Evolutionary conservation across 1,284 basidiomycete genomes (phyloP).

Genomic region (Cutaneotrichosporon sp.): DNA sequence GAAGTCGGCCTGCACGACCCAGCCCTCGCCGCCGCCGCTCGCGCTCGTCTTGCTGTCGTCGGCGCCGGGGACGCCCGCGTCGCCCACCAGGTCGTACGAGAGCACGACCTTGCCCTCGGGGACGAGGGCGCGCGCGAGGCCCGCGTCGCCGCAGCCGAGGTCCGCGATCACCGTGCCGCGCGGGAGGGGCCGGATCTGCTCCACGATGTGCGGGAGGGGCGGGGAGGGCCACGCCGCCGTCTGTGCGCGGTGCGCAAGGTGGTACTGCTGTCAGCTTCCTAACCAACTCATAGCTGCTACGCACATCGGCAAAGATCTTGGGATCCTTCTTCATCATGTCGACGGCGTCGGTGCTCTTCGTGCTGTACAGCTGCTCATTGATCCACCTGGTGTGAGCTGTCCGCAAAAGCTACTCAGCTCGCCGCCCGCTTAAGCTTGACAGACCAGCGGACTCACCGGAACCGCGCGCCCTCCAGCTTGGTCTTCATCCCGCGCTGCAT

Average conservation of each 20-base stretch:
- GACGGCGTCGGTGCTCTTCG: conserved; percentile 69
- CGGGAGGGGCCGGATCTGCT: conserved; percentile 61
- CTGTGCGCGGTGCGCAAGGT: conserved; percentile 83
- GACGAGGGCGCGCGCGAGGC: conserved; percentile 72
- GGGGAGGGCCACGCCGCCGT: conserved; percentile 89
- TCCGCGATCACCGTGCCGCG: conserved; percentile 78
- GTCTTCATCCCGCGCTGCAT: conserved; percentile 75
- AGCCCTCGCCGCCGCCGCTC: conserved; percentile 51
- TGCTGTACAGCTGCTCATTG: conserved; percentile 85
- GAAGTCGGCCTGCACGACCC: conserved; percentile 77
- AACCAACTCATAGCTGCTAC: not conserved
- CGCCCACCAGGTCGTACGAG: conserved; percentile 78
- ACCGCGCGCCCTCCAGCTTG: conserved; percentile 78
- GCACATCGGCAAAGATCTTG: conserved; percentile 71
- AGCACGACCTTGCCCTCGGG: conserved; percentile 70
- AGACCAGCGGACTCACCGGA: conserved; percentile 66
- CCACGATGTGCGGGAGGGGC: conserved; percentile 77
- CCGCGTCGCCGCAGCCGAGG: conserved; percentile 93
- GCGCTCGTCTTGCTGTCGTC: conserved; percentile 64
- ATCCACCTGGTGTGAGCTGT: conserved; percentile 62
- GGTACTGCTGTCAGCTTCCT: conserved; percentile 71
- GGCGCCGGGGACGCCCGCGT: conserved; percentile 53
- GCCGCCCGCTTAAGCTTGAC: not conserved
- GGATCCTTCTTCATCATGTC: conserved; percentile 80
- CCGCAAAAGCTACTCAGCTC: not conserved